Base-by-base conservation (phyloP, 1,284 basidiomycete genomes). In the Pterulicium gracile region DNA sequence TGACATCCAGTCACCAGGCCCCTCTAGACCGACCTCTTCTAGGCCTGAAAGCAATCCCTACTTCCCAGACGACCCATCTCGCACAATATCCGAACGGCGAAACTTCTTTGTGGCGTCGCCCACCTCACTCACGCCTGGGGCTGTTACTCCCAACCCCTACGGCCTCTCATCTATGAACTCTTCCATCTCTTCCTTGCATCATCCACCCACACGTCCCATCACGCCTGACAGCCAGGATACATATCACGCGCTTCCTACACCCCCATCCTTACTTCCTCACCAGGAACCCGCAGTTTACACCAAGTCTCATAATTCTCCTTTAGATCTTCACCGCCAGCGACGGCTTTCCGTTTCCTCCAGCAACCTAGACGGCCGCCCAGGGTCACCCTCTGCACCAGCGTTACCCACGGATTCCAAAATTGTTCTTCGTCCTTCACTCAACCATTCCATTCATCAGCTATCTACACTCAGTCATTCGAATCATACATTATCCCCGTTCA, bases 401-500 rank as follows among this genome's bases (percentile, higher is more conserved):
- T 55, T 54, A 21, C 62, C 61, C 49, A 54, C 58, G 45, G 68
- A 74, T 44, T 71, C 75, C 21, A 74, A 75, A 52, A 88, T 90
- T 55, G 70, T 85, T 15, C 72, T 90, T 46, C 80, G 81, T 19
- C 79, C 81, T 0, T 66, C 70, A 1, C 58, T 78, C 46, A 89
- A 87, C 66, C 81, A 81, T 55, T 78, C 80, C 4, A 72, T 94
- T 18, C 85, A 84, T 43, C 87, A 93, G 51, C 69, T 96, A 15
- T 83, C 87, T 15, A 88, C 87, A 2, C 75, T 96, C 47, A 83
- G 79, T 18, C 75, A 84, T 52, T 90, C 88, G 2, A 89, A 94
- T 54, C 91, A 94, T 57, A 96, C 92, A 0, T 68, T 96, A 1
- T 90, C 86, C 1, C 92, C 92, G 0, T 95, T 92, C 61, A 94